Evolutionary conservation across 2,329 filamentous ascomycete species (phyloP).

Genomic region (Taxawa tesnikishii): DNA sequence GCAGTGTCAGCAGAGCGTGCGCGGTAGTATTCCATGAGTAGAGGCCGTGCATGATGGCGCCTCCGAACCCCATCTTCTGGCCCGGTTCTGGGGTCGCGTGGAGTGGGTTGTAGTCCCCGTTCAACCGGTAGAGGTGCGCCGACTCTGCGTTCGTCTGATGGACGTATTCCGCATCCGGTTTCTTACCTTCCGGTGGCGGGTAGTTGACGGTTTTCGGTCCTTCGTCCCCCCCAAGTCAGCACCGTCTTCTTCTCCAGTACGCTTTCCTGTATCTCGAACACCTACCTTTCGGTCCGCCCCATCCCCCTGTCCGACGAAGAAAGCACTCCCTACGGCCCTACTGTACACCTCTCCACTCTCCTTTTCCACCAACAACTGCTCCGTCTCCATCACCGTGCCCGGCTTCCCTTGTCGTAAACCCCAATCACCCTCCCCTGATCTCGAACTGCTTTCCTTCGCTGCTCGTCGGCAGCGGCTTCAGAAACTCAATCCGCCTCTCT

Average conservation of each 20-base stretch:
- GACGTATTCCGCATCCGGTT: slow-evolving; percentile 57
- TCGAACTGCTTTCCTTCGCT: slow-evolving; percentile 65
- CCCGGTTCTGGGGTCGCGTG: slow-evolving; percentile 80
- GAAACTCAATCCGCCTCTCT: slow-evolving; percentile 66
- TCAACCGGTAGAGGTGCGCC: slow-evolving; percentile 66
- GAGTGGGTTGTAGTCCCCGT: slow-evolving; percentile 89
- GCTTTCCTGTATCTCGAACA: too few relatives aligned
- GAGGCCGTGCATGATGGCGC: slow-evolving; percentile 78
- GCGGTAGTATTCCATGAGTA: slow-evolving; percentile 75
- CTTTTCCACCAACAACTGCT: slow-evolving; percentile 63
- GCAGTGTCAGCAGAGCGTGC: slow-evolving; percentile 58
- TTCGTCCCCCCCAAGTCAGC: too few relatives aligned
- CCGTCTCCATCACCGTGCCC: slow-evolving; percentile 68
- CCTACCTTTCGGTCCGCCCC: slow-evolving; percentile 78
- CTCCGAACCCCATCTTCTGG: slow-evolving; percentile 81
- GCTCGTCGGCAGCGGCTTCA: slow-evolving; percentile 61
- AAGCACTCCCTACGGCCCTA: slow-evolving; percentile 56
- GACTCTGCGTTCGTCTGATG: slow-evolving; percentile 62
- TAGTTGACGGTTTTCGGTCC: slow-evolving; percentile 63
- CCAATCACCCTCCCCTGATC: slow-evolving; percentile 66
- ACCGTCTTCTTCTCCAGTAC: too few relatives aligned
- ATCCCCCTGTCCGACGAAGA: slow-evolving; percentile 67
- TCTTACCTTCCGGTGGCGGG: slow-evolving; percentile 59
- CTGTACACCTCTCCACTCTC: slow-evolving; percentile 58
- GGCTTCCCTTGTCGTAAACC: slow-evolving; percentile 84